Evolutionary conservation across 2,329 filamentous ascomycete genomes (phyloP).

Genomic region (Amphichorda felina): DNA sequence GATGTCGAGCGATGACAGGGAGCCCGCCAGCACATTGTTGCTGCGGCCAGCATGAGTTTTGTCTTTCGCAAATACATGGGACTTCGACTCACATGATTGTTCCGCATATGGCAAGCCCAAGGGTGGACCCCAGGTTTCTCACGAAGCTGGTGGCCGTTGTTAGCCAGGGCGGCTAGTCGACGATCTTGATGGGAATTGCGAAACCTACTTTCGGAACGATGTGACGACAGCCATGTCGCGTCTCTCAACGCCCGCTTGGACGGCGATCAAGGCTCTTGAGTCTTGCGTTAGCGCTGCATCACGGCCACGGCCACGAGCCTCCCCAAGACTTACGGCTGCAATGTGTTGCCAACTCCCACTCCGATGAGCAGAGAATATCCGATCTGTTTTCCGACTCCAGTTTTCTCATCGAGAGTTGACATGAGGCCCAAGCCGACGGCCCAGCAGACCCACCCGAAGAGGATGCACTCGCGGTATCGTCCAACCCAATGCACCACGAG

Average conservation of each 20-base stretch:
- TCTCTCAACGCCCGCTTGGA: slow-evolving; percentile 43
- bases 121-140: slow-evolving; percentile 23
- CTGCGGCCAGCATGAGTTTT: slow-evolving; percentile 8
- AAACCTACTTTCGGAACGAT: slow-evolving; percentile 27
- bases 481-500: slow-evolving; percentile 39
- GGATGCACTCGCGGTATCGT: slow-evolving; percentile 39
- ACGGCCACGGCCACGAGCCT: slow-evolving; percentile 3
- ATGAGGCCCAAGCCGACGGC: slow-evolving; percentile 38
- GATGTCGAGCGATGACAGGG: slow-evolving; percentile 14
- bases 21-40: slow-evolving; percentile 22
- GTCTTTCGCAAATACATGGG: neutral
- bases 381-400: slow-evolving; percentile 38
- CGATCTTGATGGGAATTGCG: too few species aligned
- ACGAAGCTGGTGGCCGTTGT: slow-evolving; percentile 19
- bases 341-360: slow-evolving; percentile 37
- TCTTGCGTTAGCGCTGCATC: neutral
- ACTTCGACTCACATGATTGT: slow-evolving; percentile 20
- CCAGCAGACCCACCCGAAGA: slow-evolving; percentile 40
- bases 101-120: slow-evolving; percentile 25
- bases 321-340: slow-evolving; percentile 28
- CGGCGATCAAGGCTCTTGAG: slow-evolving; percentile 31
- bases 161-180: neutral
- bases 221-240: slow-evolving; percentile 30
- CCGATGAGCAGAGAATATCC: slow-evolving; percentile 41
- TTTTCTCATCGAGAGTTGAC: slow-evolving; percentile 34